A percentile compares a stretch with the other conserved stretches of the same genome.
These are phyloP conservation scores for Trichocladium antarcticum DNA, from an alignment of 495 filamentous ascomycete genomes.

Conservation along the genomic window DNA sequence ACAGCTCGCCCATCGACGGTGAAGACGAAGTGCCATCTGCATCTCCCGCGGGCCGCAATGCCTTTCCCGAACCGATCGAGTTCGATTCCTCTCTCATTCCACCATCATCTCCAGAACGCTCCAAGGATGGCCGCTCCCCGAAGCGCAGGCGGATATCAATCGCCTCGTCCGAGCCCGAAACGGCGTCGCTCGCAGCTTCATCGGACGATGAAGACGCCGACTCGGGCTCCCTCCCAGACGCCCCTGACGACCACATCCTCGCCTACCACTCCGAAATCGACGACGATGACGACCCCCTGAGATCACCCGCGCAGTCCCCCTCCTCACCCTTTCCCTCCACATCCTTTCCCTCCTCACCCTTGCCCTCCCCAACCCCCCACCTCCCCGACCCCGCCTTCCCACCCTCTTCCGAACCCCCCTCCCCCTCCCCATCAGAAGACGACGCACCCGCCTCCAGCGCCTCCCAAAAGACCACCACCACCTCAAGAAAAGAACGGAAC, in stretches of 20 bases:
- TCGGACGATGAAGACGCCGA: slow-evolving; percentile 6
- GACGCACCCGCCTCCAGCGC: not conserved
- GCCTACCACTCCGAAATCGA: slow-evolving; percentile 8
- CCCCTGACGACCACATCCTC: slow-evolving; percentile 11
- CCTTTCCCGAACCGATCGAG: slow-evolving; percentile 28
- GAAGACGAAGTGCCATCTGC: slow-evolving; percentile 9
- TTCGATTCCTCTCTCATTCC: slow-evolving; percentile 20
- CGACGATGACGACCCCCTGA: not conserved
- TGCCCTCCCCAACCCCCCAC: not conserved
- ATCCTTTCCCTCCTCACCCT: not conserved
- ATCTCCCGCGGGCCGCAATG: not conserved
- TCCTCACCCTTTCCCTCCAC: not conserved
- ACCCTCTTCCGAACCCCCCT: not conserved
- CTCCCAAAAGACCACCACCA: not conserved
- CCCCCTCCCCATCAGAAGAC: too few species aligned
- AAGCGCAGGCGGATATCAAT: slow-evolving; percentile 25
- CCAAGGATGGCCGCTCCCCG: slow-evolving; percentile 10
- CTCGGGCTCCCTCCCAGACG: slow-evolving; percentile 15
- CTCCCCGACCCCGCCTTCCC: not conserved
- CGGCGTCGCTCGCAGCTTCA: slow-evolving; percentile 1
- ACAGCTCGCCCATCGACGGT: slow-evolving; percentile 12
- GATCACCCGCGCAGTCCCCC: not conserved
- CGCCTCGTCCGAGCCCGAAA: slow-evolving; percentile 10
- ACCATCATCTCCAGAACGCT: slow-evolving; percentile 7
- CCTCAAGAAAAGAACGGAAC: not conserved